phyloP scores from a whole-genome alignment of 441 rosid genomes.

The Erysimum cheiri region DNA sequence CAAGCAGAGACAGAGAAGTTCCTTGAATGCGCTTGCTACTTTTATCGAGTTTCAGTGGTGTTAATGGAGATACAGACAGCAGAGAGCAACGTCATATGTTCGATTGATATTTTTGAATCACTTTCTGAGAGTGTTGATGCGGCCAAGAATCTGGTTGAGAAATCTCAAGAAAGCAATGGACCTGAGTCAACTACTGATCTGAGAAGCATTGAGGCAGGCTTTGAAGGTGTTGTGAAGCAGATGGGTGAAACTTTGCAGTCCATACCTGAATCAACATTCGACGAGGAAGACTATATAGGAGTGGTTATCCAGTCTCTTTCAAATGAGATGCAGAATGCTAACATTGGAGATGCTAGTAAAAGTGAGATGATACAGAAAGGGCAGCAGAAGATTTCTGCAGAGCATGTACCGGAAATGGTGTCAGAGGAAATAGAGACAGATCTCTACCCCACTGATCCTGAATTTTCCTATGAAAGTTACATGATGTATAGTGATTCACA shows the following conservation, averaged over 20 bases:
- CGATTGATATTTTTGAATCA: slow-evolving; percentile 55
- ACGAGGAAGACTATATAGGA: slow-evolving; percentile 59
- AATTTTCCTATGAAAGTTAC: slow-evolving; percentile 50
- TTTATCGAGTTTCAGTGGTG: slow-evolving; percentile 64
- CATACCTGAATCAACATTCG: slow-evolving; percentile 65
- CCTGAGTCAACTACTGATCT: slow-evolving; percentile 49
- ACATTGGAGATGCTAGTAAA: slow-evolving; percentile 42
- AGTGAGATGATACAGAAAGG: slow-evolving; percentile 34
- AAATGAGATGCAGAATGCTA: slow-evolving; percentile 67
- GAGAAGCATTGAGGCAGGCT: slow-evolving; percentile 50
- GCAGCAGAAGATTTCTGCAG: slow-evolving; percentile 30
- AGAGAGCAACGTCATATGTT: slow-evolving; percentile 48
- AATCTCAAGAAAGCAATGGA: slow-evolving; percentile 38
- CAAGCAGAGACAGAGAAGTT: slow-evolving; percentile 56
- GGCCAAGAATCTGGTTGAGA: slow-evolving; percentile 55
- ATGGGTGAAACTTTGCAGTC: slow-evolving; percentile 65
- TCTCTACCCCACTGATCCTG: slow-evolving; percentile 61
- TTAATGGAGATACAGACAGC: slow-evolving; percentile 74
- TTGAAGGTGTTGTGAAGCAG: slow-evolving; percentile 55
- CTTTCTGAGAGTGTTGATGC: slow-evolving; percentile 53
- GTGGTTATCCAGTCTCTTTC: slow-evolving; percentile 65
- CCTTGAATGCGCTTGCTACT: slow-evolving; percentile 60
- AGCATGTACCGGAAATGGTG: slow-evolving; percentile 30
- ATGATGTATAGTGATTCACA: slow-evolving; percentile 36
- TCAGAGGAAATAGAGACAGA: slow-evolving; percentile 55